These are phyloP conservation scores for Termitomyces sp. DNA, from an alignment of 768 basidiomycete genomes.

Conservation along the genomic window DNA sequence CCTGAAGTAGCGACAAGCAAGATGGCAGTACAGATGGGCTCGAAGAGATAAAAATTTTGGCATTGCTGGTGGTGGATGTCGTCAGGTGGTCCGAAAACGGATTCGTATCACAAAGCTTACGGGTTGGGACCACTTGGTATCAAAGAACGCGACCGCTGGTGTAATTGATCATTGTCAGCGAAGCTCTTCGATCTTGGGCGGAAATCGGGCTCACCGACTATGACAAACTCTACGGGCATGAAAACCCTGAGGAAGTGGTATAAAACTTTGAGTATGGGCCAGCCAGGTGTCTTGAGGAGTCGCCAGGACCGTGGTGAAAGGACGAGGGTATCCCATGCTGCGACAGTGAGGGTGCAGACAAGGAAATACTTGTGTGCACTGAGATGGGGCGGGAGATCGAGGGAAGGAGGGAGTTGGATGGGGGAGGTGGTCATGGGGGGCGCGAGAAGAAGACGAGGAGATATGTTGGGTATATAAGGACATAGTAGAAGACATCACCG, in stretches of 20 bases:
- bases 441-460: constrained; percentile 1
- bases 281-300: constrained; percentile 57
- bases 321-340: constrained; percentile 87
- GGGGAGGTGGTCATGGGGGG: constrained; percentile 27
- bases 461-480: neutral
- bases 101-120: constrained; percentile 27
- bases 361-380: constrained; percentile 88
- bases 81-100: neutral
- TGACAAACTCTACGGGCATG: constrained; percentile 77
- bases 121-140: constrained; percentile 58
- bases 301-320: constrained; percentile 77
- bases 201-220: constrained; percentile 51
- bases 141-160: constrained; percentile 79
- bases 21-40: constrained; percentile 81
- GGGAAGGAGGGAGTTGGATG: constrained; percentile 41
- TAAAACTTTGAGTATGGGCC: constrained; percentile 76
- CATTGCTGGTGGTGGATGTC: constrained; percentile 41
- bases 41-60: constrained; percentile 73
- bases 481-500: neutral
- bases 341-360: constrained; percentile 86
- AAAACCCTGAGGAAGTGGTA: constrained; percentile 72
- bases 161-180: constrained; percentile 4
- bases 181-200: neutral
- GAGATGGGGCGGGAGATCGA: constrained; percentile 74
- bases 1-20: constrained; percentile 71